Evolutionary conservation across 169 alveolate genomes (phyloP).

Genomic region (Perkinsus marinus): DNA sequence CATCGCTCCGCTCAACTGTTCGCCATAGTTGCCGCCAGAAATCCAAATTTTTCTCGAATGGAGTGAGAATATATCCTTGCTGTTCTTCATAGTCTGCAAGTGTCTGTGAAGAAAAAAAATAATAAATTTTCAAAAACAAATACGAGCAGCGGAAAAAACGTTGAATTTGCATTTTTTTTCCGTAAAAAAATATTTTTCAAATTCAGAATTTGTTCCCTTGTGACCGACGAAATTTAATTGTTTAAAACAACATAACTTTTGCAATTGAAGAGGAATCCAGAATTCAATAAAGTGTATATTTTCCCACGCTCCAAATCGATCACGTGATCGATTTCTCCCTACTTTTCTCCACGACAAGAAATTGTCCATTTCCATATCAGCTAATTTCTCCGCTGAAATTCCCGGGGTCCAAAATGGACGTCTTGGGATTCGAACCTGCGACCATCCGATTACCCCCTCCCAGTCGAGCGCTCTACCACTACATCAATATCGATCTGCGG

Average conservation of each 20-base stretch:
- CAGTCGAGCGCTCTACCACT: neutral
- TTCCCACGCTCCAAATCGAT: neutral
- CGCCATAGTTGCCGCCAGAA: conserved; percentile 99
- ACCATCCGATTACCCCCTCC: neutral
- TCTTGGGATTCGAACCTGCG: neutral
- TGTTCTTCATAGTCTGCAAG: conserved; percentile 54
- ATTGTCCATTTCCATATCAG: conserved; percentile 33
- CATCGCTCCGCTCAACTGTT: conserved; percentile 84
- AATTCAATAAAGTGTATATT: too few relatives aligned
- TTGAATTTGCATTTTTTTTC: neutral
- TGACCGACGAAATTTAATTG: too few relatives aligned
- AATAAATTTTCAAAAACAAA: neutral
- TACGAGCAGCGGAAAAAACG: neutral
- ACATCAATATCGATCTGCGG: neutral
- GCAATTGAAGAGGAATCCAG: too few relatives aligned
- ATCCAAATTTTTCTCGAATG: conserved; percentile 94
- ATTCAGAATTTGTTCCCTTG: too few relatives aligned
- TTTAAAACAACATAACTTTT: too few relatives aligned
- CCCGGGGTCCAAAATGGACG: neutral
- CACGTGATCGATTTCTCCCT: conserved; percentile 7
- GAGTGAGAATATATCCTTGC: conserved; percentile 79
- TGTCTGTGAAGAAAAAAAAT: neutral
- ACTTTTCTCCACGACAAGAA: conserved; percentile 50
- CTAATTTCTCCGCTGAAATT: conserved; percentile 22
- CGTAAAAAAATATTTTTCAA: too few relatives aligned